Conservation (phyloP, 1,284 basidiomycete species). For the Pseudozyma sp. region DNA sequence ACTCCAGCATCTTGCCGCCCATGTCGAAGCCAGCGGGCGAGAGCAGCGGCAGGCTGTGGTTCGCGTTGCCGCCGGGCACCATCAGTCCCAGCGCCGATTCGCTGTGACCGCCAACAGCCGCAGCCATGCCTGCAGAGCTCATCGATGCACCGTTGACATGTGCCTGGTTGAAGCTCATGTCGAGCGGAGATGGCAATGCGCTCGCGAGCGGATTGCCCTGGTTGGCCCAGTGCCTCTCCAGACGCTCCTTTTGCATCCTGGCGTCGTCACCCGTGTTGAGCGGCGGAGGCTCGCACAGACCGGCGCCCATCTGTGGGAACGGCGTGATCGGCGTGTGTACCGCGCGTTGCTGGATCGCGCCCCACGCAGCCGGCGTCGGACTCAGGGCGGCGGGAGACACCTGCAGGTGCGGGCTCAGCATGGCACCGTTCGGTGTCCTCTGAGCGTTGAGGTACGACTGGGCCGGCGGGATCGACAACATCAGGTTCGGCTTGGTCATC, state of each 20-base stretch:
- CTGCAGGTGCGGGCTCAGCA: slow-evolving; percentile 47
- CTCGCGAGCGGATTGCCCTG: slow-evolving; percentile 28
- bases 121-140: slow-evolving; percentile 30
- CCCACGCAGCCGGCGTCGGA: slow-evolving; percentile 55
- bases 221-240: slow-evolving; percentile 59
- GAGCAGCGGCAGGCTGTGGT: slow-evolving; percentile 24
- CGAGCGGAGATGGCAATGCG: slow-evolving; percentile 45
- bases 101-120: slow-evolving; percentile 13
- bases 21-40: slow-evolving; percentile 35
- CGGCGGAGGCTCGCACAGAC: slow-evolving; percentile 51
- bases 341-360: slow-evolving; percentile 59
- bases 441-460: slow-evolving; percentile 54
- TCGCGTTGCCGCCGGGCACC: slow-evolving; percentile 23
- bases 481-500: slow-evolving; percentile 60
- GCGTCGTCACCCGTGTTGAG: slow-evolving; percentile 54
- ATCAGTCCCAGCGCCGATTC: slow-evolving; percentile 33
- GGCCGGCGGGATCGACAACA: slow-evolving; percentile 58
- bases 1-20: slow-evolving; percentile 29
- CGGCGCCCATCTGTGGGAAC: slow-evolving; percentile 48
- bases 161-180: slow-evolving; percentile 43
- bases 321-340: slow-evolving; percentile 62
- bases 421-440: slow-evolving; percentile 22
- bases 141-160: slow-evolving; percentile 19
- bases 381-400: slow-evolving; percentile 39
- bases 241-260: slow-evolving; percentile 55